Conservation (phyloP, 2,329 filamentous ascomycete genomes). For the Coniochaeta prunicola region DNA sequence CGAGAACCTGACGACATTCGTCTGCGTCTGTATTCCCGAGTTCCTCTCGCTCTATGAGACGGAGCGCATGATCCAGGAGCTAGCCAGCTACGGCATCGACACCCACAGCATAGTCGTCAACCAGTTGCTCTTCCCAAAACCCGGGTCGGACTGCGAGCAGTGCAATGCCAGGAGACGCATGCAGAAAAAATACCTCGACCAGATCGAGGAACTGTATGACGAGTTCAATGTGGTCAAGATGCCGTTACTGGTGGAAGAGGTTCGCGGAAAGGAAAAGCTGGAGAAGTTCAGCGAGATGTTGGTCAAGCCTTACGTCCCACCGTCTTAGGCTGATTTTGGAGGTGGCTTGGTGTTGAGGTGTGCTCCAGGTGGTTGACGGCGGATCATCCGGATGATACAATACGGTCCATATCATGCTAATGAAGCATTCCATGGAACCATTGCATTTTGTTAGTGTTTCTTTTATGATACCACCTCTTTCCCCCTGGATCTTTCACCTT, state of each 20-base stretch:
- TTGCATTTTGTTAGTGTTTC: neutral
- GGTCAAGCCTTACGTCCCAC: conserved; percentile 66
- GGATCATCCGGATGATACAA: neutral
- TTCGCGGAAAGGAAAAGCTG: conserved; percentile 87
- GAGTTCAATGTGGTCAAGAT: conserved; percentile 99
- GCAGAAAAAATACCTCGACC: conserved; percentile 98
- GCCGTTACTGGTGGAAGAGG: conserved; percentile 92
- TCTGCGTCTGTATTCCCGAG: conserved; percentile 97
- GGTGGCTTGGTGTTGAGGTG: neutral
- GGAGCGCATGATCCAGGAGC: conserved; percentile 98
- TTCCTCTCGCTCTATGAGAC: conserved; percentile 97
- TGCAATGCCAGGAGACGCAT: conserved; percentile 93
- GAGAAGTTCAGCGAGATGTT: conserved; percentile 88
- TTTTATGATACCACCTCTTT: neutral
- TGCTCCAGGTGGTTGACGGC: neutral
- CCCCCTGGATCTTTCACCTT: neutral
- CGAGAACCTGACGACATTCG: conserved; percentile 88
- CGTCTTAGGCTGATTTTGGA: conserved; percentile 21
- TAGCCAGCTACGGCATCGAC: conserved; percentile 88
- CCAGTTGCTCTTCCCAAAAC: conserved; percentile 88
- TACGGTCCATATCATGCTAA: neutral
- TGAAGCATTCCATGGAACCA: neutral
- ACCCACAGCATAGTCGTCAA: conserved; percentile 98
- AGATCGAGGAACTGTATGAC: conserved; percentile 97
- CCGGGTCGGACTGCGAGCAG: conserved; percentile 82